Evolutionary conservation across 306 rosid genomes (phyloP).

Genomic region (Benincasa hispida): DNA sequence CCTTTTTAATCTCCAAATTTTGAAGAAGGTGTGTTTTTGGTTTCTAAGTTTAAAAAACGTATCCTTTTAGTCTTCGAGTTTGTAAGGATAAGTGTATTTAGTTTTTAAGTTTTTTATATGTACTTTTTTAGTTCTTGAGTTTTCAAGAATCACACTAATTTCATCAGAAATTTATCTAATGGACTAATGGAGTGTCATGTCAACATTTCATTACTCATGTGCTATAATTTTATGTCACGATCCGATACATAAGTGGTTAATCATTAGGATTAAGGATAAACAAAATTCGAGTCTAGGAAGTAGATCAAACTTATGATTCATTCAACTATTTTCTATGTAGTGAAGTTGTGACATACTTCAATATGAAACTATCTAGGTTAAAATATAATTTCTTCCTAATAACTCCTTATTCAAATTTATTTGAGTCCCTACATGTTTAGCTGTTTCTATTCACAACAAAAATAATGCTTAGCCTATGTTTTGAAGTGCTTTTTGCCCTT

Average conservation of each 20-base stretch:
- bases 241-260: too few relatives aligned
- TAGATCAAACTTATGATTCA: background rate
- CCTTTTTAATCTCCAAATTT: too few relatives aligned
- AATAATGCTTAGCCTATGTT: background rate
- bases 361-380: background rate
- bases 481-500: background rate
- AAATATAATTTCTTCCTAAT: background rate
- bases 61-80: too few relatives aligned
- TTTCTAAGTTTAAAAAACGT: too few relatives aligned
- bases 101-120: too few relatives aligned
- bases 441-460: background rate
- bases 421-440: background rate
- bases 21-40: too few relatives aligned
- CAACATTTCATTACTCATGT: background rate
- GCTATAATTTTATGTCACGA: background rate
- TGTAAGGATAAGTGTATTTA: too few relatives aligned
- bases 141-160: background rate
- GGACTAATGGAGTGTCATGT: background rate
- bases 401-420: background rate
- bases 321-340: background rate
- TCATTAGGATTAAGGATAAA: background rate
- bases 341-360: background rate
- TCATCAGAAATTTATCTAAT: background rate
- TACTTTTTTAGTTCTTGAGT: too few relatives aligned
- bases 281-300: background rate